Evolutionary conservation across 75 land plant genomes (phyloP).

Genomic region (Picea glauca): DNA sequence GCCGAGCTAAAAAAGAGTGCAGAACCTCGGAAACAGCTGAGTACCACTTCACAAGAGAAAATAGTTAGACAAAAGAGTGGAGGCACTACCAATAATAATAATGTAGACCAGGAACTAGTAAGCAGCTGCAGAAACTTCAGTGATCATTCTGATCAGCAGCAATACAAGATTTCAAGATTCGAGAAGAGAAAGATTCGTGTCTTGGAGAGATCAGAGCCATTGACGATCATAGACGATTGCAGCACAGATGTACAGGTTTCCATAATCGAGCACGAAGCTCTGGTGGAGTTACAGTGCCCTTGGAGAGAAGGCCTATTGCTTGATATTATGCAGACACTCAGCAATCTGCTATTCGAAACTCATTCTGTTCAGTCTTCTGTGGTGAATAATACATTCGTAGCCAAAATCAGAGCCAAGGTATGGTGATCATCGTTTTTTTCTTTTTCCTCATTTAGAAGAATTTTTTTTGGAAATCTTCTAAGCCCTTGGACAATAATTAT

Average conservation of each 20-base stretch:
- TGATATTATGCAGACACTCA: conserved; percentile 52
- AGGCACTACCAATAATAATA: neutral
- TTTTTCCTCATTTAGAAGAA: no score
- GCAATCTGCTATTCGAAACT: conserved; percentile 46
- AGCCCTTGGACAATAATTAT: neutral
- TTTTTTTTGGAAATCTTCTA: no score
- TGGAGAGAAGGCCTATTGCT: conserved; percentile 61
- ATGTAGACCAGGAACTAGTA: neutral
- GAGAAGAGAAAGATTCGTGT: conserved; percentile 41
- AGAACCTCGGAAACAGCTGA: neutral
- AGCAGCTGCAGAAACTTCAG: conserved; percentile 10
- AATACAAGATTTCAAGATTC: conserved; percentile 6
- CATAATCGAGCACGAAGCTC: conserved; percentile 53
- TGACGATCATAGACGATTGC: conserved; percentile 24
- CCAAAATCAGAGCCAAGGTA: conserved; percentile 77
- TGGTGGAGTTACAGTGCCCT: conserved; percentile 70
- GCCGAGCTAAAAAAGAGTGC: conserved; percentile 11
- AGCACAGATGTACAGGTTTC: conserved; percentile 49
- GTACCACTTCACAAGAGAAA: conserved; percentile 12
- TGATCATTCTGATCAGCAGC: neutral
- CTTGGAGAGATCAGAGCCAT: conserved; percentile 20
- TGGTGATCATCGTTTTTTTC: neutral
- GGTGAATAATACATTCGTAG: conserved; percentile 35
- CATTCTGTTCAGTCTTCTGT: conserved; percentile 56
- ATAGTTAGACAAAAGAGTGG: conserved; percentile 4